Evolutionary conservation across 2,329 filamentous ascomycete species (phyloP).

Genomic region (Fusarium heterosporum): DNA sequence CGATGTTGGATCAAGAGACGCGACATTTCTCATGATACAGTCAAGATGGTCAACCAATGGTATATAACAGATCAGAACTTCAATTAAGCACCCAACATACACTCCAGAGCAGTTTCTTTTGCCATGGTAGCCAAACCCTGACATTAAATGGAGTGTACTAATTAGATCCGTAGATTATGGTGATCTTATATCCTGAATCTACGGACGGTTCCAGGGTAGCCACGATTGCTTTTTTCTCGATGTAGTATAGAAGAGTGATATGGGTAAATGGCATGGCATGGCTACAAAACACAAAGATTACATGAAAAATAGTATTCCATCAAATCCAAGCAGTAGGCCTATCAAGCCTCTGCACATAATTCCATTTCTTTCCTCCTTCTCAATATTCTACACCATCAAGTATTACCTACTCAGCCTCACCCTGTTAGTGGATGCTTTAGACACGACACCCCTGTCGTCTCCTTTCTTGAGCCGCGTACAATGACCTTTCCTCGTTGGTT

Average conservation of each 20-base stretch:
- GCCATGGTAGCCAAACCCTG: background rate
- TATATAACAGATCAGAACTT: constrained; percentile 4
- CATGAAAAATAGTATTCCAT: background rate
- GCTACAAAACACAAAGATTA: constrained; percentile 10
- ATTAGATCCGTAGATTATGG: background rate
- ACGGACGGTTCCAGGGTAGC: background rate
- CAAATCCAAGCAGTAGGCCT: background rate
- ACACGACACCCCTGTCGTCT: constrained; percentile 23
- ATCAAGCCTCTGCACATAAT: background rate
- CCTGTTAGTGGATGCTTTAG: constrained; percentile 12
- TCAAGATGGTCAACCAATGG: constrained; percentile 10
- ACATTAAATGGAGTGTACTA: background rate
- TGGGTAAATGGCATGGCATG: background rate
- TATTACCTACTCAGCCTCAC: background rate
- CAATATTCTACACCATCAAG: background rate
- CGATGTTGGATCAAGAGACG: constrained; percentile 1
- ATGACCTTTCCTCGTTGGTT: constrained; percentile 26
- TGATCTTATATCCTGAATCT: constrained; percentile 5
- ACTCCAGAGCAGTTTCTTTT: background rate
- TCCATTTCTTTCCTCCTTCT: background rate
- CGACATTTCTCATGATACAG: background rate
- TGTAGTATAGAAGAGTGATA: constrained; percentile 8
- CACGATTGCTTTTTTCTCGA: constrained; percentile 13
- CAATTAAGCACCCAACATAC: background rate
- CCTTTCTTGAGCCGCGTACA: constrained; percentile 37